Conservation (phyloP, 306 rosid species). For the Trichosanthes truncata region DNA sequence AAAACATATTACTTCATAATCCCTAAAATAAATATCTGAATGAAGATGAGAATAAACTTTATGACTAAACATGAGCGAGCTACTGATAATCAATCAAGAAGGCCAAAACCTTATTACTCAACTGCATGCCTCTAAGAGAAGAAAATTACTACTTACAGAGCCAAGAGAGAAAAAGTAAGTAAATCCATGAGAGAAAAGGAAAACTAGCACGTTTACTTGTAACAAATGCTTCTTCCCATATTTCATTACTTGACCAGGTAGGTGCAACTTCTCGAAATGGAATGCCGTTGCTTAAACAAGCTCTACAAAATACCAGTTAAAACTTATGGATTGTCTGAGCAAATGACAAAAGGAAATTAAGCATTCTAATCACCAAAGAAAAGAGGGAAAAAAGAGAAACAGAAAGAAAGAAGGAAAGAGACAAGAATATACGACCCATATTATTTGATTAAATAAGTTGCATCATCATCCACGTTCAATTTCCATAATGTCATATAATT, state of each 20-base stretch:
- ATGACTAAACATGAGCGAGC: neutral
- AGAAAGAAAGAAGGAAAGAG: neutral
- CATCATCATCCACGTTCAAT: neutral
- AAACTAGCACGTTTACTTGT: constrained; percentile 43
- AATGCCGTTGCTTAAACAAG: constrained; percentile 63
- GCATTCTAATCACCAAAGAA: neutral
- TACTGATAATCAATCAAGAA: neutral
- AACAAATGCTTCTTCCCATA: constrained; percentile 83
- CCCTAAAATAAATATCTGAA: neutral
- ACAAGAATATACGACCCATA: neutral
- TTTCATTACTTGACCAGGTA: constrained; percentile 55
- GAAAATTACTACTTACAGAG: constrained; percentile 1
- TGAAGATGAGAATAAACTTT: neutral
- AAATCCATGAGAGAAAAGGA: neutral
- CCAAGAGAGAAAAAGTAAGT: neutral
- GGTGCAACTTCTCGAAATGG: constrained; percentile 77
- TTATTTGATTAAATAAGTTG: neutral
- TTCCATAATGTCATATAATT: neutral
- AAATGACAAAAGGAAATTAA: neutral
- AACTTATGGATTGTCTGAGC: neutral
- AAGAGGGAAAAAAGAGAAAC: neutral
- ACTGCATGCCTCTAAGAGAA: neutral
- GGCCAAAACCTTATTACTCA: neutral
- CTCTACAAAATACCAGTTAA: constrained; percentile 27
- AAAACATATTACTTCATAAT: neutral